Evolutionary conservation across 2,329 filamentous ascomycete genomes (phyloP), one percentile per base, ranked within the genome.

Genomic region (Fonsecaea pugnacius): DNA sequence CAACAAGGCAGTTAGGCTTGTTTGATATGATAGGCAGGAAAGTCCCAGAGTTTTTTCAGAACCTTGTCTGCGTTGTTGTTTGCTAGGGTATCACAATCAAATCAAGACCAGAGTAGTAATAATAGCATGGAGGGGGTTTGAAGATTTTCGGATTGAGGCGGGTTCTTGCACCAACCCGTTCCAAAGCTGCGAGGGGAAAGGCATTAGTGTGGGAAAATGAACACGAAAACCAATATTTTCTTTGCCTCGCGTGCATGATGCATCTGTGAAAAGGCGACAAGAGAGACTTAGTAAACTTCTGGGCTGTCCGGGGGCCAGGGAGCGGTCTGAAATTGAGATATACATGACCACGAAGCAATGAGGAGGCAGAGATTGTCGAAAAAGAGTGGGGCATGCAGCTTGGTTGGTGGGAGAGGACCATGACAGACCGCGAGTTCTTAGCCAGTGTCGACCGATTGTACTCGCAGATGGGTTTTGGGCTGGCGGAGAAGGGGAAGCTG

Each of bases 371-470:
- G 52, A 43, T 58, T 58, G 32, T n/a, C 14, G 8, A 7, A 6
- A 35, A 38, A 27, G 18, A 50, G 54, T 30, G 36, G 36, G 35
- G 46, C n/a, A 9, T 12, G 33, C 1, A 38, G 53, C n/a, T 16
- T 57, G 53, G 58, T 62, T 65, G 53, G 63, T 30, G 38, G 8
- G 36, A 55, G 18, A 10, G n/a, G n/a, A 50, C 18, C 21, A 40
- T 50, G 33, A 12, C 59, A 58, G 63, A 65, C 63, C 63, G 63
- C 58, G 53, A 58, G 27, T 58, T 33, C 32, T 48, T 48, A 52
- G 48, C 24, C 30, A 58, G 38, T 43, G 33, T 36, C 12, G 10
- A 36, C 33, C 33, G 33, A 36, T 4, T 36, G 27, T 30, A 30
- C 27, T 30, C 6, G 27, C 6, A 30, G 27, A 30, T 30, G 27